phyloP scores from a whole-genome alignment of 768 basidiomycete species.

The Pleurotus pulmonarius region DNA sequence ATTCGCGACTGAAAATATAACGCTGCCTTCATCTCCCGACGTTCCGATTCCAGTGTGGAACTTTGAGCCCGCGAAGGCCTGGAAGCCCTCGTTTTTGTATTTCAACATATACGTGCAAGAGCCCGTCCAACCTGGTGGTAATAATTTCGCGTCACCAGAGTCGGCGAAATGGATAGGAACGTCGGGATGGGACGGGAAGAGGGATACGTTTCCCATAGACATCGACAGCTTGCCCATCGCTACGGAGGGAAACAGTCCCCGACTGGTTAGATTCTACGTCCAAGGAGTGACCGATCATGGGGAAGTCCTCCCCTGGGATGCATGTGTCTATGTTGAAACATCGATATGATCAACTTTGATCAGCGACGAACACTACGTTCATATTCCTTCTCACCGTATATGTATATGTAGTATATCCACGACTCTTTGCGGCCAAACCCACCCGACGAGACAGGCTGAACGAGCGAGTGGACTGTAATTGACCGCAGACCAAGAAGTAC shows the following conservation, averaged over 20 bases:
- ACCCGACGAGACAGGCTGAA: too few relatives aligned
- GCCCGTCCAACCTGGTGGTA: conserved; percentile 1
- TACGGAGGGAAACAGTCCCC: conserved; percentile 11
- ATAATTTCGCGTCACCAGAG: conserved; percentile 18
- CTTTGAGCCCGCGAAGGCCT: conserved; percentile 38
- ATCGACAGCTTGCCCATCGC: conserved; percentile 27
- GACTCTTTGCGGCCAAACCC: too few relatives aligned
- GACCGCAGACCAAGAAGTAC: too few relatives aligned
- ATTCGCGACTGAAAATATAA: conserved; percentile 29
- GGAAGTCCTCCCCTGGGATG: conserved; percentile 40
- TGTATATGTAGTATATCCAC: too few relatives aligned
- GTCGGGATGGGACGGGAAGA: conserved; percentile 35
- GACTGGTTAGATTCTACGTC: conserved; percentile 48
- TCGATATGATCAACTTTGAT: neutral
- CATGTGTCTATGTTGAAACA: conserved; percentile 23
- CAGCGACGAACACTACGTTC: neutral
- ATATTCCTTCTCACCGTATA: too few relatives aligned
- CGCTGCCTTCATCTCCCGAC: conserved; percentile 37
- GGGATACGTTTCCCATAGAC: conserved; percentile 28
- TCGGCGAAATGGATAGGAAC: conserved; percentile 45
- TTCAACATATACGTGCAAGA: conserved; percentile 60
- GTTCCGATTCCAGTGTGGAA: conserved; percentile 56
- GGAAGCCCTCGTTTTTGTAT: conserved; percentile 56
- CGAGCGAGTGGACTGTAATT: too few relatives aligned
- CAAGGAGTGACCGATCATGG: conserved; percentile 67